Percentiles rank a stretch among this genome's conserved stretches.
phyloP scores from a whole-genome alignment of 164 flowering plant species.

The Macadamia integrifolia region DNA sequence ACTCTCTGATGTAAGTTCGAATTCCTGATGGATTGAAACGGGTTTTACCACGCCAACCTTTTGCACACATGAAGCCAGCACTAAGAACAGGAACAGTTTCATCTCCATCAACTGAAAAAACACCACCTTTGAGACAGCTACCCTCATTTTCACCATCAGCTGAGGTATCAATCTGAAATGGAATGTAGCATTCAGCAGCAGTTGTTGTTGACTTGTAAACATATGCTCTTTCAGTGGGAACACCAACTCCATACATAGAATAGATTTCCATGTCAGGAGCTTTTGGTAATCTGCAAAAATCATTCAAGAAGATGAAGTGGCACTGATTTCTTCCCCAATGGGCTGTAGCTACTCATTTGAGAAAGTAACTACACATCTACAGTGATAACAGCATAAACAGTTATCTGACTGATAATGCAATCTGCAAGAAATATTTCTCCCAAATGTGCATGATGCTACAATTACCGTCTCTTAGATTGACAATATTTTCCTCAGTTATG shows the following conservation, averaged over 20 bases:
- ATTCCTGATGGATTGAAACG: slow-evolving; percentile 94
- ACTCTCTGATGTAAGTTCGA: slow-evolving; percentile 65
- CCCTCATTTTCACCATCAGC: slow-evolving; percentile 46
- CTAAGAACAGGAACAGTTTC: slow-evolving; percentile 95
- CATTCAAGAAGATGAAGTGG: slow-evolving; percentile 4
- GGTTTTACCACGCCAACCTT: slow-evolving; percentile 93
- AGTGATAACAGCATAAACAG: not conserved
- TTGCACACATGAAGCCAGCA: slow-evolving; percentile 95
- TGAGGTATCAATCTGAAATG: slow-evolving; percentile 78
- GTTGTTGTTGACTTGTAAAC: slow-evolving; percentile 51
- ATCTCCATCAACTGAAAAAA: slow-evolving; percentile 74
- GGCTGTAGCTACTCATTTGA: not conserved
- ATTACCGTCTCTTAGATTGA: no score
- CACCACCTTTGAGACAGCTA: slow-evolving; percentile 68
- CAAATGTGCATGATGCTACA: no score
- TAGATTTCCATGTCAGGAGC: slow-evolving; percentile 95
- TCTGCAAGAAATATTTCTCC: no score
- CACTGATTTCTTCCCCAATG: not conserved
- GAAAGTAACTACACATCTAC: not conserved
- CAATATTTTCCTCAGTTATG: no score
- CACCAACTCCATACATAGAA: slow-evolving; percentile 93
- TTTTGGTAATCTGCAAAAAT: slow-evolving; percentile 69
- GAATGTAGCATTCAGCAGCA: slow-evolving; percentile 76
- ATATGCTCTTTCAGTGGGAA: slow-evolving; percentile 92
- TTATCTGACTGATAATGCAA: no score